Base-by-base conservation (phyloP, 2,329 filamentous ascomycete genomes). In the Zarea fungicola region DNA sequence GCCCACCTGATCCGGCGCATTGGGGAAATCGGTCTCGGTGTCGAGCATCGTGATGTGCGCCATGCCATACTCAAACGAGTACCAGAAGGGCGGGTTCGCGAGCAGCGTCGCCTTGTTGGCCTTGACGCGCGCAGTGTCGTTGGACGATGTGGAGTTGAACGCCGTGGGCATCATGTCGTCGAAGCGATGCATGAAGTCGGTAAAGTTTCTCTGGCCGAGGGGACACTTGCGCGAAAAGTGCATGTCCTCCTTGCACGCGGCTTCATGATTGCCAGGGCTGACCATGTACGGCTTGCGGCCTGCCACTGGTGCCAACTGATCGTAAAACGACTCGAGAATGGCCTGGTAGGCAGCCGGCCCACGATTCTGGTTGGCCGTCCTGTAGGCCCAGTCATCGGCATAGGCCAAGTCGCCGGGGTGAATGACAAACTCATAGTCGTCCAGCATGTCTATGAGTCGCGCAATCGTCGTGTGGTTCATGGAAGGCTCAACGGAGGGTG, bases 401-500 rank as follows among this genome's bases (percentile, higher is more conserved):
- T 83, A 83, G 0, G 63, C 78, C 13, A 82, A 67, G 56, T 83
- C 79, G 5, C 75, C 75, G 0, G 74, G 74, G 54, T 78, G 76
- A 25, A 77, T 59, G 36, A 78, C 62, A 37, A 82, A 63, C 54
- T 82, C 78, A 56, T 80, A 81, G 51, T 77, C 70, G 55, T 80
- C 63, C 28, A 75, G 65, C 0, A 71, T 80, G 13, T 64, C 57
- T 3, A 76, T 75, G 2, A 82, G 70, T 3, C 71, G 70, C 14
- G 67, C 68, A 50, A 82, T 82, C n/a, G 78, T 82, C 3, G 75
- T 77, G 63, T 81, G 77, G 56, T 81, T 78, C 1, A 80, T 65
- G 9, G 71, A 70, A n/a, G n/a, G n/a, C n/a, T n/a, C 3, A 77
- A 76, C 4, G 75, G 60, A 32, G 81, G 62, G 5, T 52, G 76